Percentiles rank a stretch among this genome's conserved stretches.
phyloP scores from a whole-genome alignment of 1,284 basidiomycete genomes.

The Sporisorium exsertum region DNA sequence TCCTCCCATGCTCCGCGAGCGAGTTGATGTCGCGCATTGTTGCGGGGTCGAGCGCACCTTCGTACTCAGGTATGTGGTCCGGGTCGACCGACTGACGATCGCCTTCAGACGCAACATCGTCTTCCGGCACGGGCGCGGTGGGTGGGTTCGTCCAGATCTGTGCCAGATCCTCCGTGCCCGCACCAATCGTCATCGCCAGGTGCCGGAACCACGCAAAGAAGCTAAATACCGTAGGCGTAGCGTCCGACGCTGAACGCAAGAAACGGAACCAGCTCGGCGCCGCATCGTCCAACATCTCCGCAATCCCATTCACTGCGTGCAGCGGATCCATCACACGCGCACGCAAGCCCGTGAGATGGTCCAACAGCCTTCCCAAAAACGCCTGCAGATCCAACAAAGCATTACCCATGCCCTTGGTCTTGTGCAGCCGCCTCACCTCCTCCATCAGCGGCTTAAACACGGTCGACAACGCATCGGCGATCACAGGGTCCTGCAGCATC shows the following conservation, averaged over 20 bases:
- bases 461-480: slow-evolving; percentile 51
- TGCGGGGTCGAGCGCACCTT: slow-evolving; percentile 34
- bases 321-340: slow-evolving; percentile 63
- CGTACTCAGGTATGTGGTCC: slow-evolving; percentile 17
- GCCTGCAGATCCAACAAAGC: slow-evolving; percentile 47
- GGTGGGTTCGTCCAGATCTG: slow-evolving; percentile 57
- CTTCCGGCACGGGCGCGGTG: slow-evolving; percentile 13
- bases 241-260: slow-evolving; percentile 47
- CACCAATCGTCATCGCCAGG: slow-evolving; percentile 59
- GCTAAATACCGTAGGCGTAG: slow-evolving; percentile 56
- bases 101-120: slow-evolving; percentile 26
- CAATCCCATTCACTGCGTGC: slow-evolving; percentile 58
- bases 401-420: slow-evolving; percentile 52
- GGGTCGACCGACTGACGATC: slow-evolving; percentile 36
- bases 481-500: slow-evolving; percentile 59
- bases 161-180: slow-evolving; percentile 57
- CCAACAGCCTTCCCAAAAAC: slow-evolving; percentile 54
- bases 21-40: slow-evolving; percentile 58
- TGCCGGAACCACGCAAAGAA: slow-evolving; percentile 66
- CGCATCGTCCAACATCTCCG: slow-evolving; percentile 62
- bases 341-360: slow-evolving; percentile 60
- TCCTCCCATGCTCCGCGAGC: slow-evolving; percentile 50
- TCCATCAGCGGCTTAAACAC: slow-evolving; percentile 63
- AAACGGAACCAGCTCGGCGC: slow-evolving; percentile 57
- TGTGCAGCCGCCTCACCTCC: slow-evolving; percentile 57